A percentile compares a stretch with the other conserved stretches of the same genome.
phyloP scores from a whole-genome alignment of 345 rosid genomes.

The Theobroma cacao region DNA sequence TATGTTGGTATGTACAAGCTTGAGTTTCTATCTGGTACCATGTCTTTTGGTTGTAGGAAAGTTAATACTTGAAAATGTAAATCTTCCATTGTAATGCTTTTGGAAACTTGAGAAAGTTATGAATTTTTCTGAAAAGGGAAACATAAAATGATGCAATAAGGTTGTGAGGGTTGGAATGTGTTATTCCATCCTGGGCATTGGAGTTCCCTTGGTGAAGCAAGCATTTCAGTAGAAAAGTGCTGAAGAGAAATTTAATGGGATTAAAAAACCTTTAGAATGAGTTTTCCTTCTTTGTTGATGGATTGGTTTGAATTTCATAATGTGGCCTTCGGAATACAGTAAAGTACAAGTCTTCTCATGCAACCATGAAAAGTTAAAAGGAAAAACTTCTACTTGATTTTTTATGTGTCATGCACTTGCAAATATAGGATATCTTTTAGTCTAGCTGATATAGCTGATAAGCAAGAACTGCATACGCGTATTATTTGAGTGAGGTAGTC shows the following conservation, averaged over 20 bases:
- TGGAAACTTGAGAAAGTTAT: neutral
- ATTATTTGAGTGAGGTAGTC: neutral
- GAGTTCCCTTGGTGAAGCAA: neutral
- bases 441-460: neutral
- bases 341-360: neutral
- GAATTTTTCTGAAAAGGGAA: neutral
- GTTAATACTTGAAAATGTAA: neutral
- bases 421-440: neutral
- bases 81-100: neutral
- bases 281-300: neutral
- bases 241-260: neutral
- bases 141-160: neutral
- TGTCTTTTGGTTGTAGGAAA: neutral
- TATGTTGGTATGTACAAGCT: conserved; percentile 61
- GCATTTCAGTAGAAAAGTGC: neutral
- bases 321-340: neutral
- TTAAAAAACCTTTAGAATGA: neutral
- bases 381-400: neutral
- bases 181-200: neutral
- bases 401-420: neutral
- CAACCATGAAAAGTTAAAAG: neutral
- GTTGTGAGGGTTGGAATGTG: neutral
- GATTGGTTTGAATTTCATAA: neutral
- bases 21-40: neutral
- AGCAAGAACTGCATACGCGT: neutral